Conservation (phyloP, 2,329 filamentous ascomycete genomes). For the Colletotrichum viniferum region DNA sequence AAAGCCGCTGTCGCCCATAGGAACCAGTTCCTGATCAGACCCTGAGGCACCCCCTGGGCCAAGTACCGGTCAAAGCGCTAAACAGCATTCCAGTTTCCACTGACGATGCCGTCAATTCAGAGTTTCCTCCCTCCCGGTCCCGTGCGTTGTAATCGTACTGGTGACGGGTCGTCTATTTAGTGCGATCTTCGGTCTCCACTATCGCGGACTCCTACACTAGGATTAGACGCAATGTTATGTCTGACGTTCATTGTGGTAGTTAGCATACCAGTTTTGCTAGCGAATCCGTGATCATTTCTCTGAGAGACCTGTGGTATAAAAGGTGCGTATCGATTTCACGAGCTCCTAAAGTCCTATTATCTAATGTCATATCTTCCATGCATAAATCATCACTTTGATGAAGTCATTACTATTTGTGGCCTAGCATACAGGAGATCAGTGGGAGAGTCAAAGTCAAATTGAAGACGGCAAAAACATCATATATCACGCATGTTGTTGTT, state of each 20-base stretch:
- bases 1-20: background rate
- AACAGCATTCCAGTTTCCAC: background rate
- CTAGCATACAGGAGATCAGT: accelerated
- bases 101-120: background rate
- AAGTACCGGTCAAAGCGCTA: background rate
- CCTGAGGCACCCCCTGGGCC: background rate
- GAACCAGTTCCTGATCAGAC: background rate
- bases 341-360: background rate
- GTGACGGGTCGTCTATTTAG: background rate
- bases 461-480: background rate
- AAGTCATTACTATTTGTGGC: background rate
- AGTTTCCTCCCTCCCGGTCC: background rate
- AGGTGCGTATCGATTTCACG: background rate
- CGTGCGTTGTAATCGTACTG: background rate
- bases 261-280: background rate
- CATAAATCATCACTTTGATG: background rate
- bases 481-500: background rate
- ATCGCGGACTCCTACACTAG: background rate
- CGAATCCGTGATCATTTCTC: background rate
- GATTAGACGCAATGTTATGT: background rate
- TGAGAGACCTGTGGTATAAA: background rate
- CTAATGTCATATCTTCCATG: background rate
- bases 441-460: background rate
- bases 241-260: background rate
- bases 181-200: background rate